Evolutionary conservation across 208 protist species (phyloP).

Genomic region (Leishmania braziliensis): DNA sequence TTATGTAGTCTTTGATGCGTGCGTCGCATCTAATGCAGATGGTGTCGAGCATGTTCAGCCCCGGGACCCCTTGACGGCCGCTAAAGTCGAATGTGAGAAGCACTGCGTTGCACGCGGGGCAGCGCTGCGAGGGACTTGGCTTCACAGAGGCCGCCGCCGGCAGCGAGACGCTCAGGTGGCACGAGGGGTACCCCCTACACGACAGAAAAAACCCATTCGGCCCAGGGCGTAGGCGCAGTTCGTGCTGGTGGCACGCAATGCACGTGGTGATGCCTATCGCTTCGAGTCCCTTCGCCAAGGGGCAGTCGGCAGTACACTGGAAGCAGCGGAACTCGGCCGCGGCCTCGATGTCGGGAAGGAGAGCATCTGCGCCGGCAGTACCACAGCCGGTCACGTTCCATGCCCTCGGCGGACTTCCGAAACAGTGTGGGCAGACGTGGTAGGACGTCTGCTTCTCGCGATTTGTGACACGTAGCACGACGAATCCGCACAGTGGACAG

Average conservation of each 20-base stretch:
- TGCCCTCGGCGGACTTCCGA: constrained; percentile 53
- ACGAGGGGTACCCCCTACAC: constrained; percentile 77
- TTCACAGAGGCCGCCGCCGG: constrained; percentile 56
- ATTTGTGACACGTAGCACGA: constrained; percentile 63
- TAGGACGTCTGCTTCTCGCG: constrained; percentile 74
- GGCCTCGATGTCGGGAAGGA: constrained; percentile 38
- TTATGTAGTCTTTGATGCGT: constrained; percentile 80
- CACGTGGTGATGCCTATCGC: constrained; percentile 65
- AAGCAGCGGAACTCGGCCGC: constrained; percentile 83
- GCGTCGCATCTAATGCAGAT: constrained; percentile 83
- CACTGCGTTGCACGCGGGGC: constrained; percentile 60
- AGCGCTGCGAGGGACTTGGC: constrained; percentile 48
- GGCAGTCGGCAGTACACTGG: constrained; percentile 80
- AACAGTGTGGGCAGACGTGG: constrained; percentile 82
- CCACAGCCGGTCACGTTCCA: constrained; percentile 2
- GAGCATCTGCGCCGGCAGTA: neutral
- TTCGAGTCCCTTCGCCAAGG: constrained; percentile 70
- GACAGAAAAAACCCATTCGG: constrained; percentile 49
- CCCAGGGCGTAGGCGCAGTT: constrained; percentile 66
- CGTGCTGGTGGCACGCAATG: constrained; percentile 58
- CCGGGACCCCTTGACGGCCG: constrained; percentile 66
- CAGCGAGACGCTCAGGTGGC: constrained; percentile 59
- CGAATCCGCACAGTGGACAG: constrained; percentile 76
- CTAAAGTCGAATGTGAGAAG: constrained; percentile 81
- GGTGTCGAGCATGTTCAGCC: constrained; percentile 60